A percentile compares a stretch with the other conserved stretches of the same genome.
Evolutionary conservation across 345 rosid species (phyloP).

Genomic region (Noccaea bulbosa): DNA sequence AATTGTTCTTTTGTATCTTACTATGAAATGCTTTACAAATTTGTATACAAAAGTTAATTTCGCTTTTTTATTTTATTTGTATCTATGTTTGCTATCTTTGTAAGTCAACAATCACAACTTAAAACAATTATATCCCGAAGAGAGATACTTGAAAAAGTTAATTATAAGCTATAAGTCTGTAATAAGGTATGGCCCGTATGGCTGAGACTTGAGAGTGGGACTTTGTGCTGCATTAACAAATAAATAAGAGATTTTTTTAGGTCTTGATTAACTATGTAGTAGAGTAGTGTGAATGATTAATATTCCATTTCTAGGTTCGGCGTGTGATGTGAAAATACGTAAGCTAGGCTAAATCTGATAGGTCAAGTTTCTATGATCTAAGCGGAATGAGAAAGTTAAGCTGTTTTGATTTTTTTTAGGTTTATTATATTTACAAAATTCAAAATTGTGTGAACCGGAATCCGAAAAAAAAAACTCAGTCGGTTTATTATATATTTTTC

Average conservation of each 20-base stretch:
- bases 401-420: neutral
- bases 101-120: neutral
- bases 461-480: too few relatives aligned
- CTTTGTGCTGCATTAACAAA: constrained; percentile 9
- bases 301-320: constrained; percentile 37
- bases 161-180: too few relatives aligned
- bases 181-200: constrained; percentile 15
- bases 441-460: too few relatives aligned
- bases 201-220: constrained; percentile 10
- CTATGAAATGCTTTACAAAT: neutral
- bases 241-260: constrained; percentile 10
- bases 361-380: neutral
- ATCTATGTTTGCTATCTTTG: neutral
- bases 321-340: constrained; percentile 24
- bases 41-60: neutral
- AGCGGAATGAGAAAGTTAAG: neutral
- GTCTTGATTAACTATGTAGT: neutral
- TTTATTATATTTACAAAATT: neutral
- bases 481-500: too few relatives aligned
- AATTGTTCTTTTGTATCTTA: neutral
- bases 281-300: constrained; percentile 34
- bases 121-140: neutral
- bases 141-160: too few relatives aligned
- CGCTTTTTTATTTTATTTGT: too few relatives aligned
- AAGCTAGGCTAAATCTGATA: constrained; percentile 11